phyloP scores from a whole-genome alignment of 1,139 yeast genomes.

The Candida smagusa region DNA sequence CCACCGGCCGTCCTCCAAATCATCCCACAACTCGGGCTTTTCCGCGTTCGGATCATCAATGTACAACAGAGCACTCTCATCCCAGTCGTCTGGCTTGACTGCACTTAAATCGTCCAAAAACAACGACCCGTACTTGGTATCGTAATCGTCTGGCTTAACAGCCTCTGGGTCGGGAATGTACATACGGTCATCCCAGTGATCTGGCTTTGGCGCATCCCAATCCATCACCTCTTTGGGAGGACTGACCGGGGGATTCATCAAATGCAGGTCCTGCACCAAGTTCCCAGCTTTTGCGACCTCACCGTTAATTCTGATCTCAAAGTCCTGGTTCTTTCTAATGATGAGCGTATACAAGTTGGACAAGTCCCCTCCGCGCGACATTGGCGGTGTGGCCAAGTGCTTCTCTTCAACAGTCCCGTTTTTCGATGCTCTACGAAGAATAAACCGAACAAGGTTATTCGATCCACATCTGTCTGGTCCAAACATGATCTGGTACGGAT shows the following conservation, averaged over 20 bases:
- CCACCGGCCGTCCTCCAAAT: slow-evolving; percentile 86
- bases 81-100: slow-evolving; percentile 74
- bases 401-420: slow-evolving; percentile 60
- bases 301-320: slow-evolving; percentile 82
- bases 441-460: slow-evolving; percentile 75
- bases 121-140: slow-evolving; percentile 54
- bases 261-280: slow-evolving; percentile 45
- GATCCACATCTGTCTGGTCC: slow-evolving; percentile 93
- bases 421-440: slow-evolving; percentile 58
- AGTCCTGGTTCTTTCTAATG: slow-evolving; percentile 59
- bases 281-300: slow-evolving; percentile 68
- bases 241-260: slow-evolving; percentile 59
- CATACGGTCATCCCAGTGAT: slow-evolving; percentile 70
- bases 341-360: slow-evolving; percentile 74
- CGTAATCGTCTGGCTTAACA: slow-evolving; percentile 78
- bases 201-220: slow-evolving; percentile 62
- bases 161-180: slow-evolving; percentile 63
- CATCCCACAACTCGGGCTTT: slow-evolving; percentile 80
- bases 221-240: slow-evolving; percentile 67
- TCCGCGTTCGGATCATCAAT: slow-evolving; percentile 64
- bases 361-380: slow-evolving; percentile 56
- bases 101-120: slow-evolving; percentile 65
- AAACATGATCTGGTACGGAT: slow-evolving; percentile 85
- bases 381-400: slow-evolving; percentile 63
- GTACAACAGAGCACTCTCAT: slow-evolving; percentile 54